phyloP scores from a whole-genome alignment of 371 early-diverging fungal species.

The Circinella minor region DNA sequence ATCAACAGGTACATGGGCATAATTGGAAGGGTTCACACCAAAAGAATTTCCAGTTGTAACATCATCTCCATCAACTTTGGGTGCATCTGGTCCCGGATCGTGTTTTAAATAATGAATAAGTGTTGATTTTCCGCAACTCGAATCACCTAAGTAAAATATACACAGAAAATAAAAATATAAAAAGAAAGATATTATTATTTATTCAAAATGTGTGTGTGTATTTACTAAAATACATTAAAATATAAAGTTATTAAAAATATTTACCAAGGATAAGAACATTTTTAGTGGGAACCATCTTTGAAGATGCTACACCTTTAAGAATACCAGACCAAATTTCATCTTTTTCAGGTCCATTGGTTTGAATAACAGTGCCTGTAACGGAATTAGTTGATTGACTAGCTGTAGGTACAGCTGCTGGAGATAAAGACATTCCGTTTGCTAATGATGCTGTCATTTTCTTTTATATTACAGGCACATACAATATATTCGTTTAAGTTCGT shows the following conservation, averaged over 20 bases:
- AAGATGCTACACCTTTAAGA: constrained; percentile 74
- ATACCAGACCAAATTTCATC: constrained; percentile 82
- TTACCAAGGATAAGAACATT: constrained; percentile 76
- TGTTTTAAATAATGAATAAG: constrained; percentile 72
- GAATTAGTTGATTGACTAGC: constrained; percentile 18
- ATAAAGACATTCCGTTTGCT: constrained; percentile 6
- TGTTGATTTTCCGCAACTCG: constrained; percentile 76
- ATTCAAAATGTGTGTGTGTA: too few species aligned
- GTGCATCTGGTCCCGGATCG: constrained; percentile 58
- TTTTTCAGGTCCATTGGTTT: constrained; percentile 39
- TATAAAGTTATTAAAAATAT: not conserved
- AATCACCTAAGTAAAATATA: constrained; percentile 68
- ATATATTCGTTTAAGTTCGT: too few species aligned
- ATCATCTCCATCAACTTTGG: constrained; percentile 45
- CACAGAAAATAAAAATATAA: too few species aligned
- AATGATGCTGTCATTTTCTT: constrained; percentile 7
- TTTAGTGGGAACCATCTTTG: constrained; percentile 73
- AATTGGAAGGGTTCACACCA: constrained; percentile 45
- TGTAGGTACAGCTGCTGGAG: constrained; percentile 17
- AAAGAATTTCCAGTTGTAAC: constrained; percentile 38
- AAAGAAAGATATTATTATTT: too few species aligned
- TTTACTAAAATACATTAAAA: too few species aligned
- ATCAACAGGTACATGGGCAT: constrained; percentile 49
- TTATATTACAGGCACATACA: not conserved
- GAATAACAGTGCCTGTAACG: constrained; percentile 15